Conservation (phyloP, 164 flowering plant genomes). For the Cinnamomum micranthum region DNA sequence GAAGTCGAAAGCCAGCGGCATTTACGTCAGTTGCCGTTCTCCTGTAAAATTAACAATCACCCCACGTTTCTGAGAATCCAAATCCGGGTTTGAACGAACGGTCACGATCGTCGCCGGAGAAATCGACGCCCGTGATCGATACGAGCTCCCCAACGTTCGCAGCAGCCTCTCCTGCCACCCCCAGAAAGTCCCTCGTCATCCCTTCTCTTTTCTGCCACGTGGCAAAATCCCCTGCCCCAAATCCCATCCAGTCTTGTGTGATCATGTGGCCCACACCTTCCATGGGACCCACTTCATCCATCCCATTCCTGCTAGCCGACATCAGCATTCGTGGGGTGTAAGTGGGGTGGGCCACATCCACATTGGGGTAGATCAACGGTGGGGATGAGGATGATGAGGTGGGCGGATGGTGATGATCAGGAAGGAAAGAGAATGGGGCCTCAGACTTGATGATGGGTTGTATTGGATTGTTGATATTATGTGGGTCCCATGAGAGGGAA, state of each 20-base stretch:
- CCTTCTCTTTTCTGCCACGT: slow-evolving; percentile 44
- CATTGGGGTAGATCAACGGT: slow-evolving; percentile 32
- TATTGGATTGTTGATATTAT: slow-evolving; percentile 1
- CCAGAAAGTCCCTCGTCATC: slow-evolving; percentile 82
- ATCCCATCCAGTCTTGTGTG: slow-evolving; percentile 17
- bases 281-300: slow-evolving; percentile 20
- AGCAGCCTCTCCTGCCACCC: slow-evolving; percentile 33
- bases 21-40: background rate
- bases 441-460: background rate
- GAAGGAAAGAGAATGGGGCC: background rate
- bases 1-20: background rate
- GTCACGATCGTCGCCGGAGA: slow-evolving; percentile 31
- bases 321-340: slow-evolving; percentile 13
- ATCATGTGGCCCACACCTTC: slow-evolving; percentile 8
- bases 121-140: slow-evolving; percentile 29
- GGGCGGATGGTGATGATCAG: slow-evolving; percentile 8
- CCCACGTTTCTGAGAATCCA: slow-evolving; percentile 3
- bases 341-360: slow-evolving; percentile 16
- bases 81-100: slow-evolving; percentile 8
- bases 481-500: slow-evolving; percentile 25
- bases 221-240: slow-evolving; percentile 15
- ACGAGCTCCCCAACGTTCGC: slow-evolving; percentile 27
- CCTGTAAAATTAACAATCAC: background rate
- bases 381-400: slow-evolving; percentile 2
- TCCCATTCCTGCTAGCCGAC: background rate